phyloP scores from a whole-genome alignment of 2,329 filamentous ascomycete genomes.

The Penicillium frequentans region DNA sequence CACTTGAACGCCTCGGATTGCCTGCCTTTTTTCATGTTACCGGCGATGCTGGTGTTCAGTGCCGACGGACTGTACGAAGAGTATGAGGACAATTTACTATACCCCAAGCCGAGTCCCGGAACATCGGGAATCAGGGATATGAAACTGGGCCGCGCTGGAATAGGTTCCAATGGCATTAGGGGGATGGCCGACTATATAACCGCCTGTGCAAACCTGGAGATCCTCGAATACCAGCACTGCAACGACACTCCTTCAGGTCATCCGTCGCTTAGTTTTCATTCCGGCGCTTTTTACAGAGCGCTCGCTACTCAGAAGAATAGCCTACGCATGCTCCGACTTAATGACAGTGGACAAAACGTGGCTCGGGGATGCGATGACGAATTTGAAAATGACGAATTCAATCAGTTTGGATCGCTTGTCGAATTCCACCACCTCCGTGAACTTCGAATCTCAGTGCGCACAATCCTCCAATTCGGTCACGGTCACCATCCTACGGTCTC shows the following conservation, averaged over 20 bases:
- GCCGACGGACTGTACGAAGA: no score
- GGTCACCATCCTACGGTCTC: neutral
- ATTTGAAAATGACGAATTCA: neutral
- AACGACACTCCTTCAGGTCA: slow-evolving; percentile 1
- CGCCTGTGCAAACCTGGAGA: slow-evolving; percentile 13
- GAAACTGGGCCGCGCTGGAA: no score
- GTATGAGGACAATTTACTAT: no score
- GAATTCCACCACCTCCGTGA: slow-evolving; percentile 7
- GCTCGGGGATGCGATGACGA: neutral
- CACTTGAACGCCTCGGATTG: no score
- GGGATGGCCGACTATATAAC: no score
- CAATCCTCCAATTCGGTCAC: neutral
- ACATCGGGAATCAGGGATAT: slow-evolving; percentile 3
- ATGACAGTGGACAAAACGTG: neutral
- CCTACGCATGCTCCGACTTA: slow-evolving; percentile 5
- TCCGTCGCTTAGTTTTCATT: neutral
- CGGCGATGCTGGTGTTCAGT: no score
- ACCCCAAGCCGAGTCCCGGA: neutral
- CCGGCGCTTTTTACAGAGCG: neutral
- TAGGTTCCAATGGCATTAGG: no score
- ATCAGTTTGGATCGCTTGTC: neutral
- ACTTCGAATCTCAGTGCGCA: neutral
- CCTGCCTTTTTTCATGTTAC: no score
- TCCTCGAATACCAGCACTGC: slow-evolving; percentile 13
- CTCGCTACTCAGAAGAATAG: slow-evolving; percentile 1